phyloP scores from a whole-genome alignment of 2,329 filamentous ascomycete species.

The Colletotrichum simmondsii region DNA sequence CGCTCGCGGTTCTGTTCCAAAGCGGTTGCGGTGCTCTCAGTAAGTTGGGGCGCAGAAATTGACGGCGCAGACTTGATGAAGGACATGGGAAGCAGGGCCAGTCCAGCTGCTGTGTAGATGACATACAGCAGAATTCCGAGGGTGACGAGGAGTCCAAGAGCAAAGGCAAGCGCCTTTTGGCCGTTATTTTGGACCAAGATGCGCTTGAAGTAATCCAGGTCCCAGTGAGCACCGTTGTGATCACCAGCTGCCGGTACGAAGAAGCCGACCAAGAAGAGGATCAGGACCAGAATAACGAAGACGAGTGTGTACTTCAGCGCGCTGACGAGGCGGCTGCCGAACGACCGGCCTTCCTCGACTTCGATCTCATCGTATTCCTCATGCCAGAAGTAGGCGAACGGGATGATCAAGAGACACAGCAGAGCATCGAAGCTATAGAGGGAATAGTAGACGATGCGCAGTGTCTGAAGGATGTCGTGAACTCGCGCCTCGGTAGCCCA shows the following conservation, averaged over 20 bases:
- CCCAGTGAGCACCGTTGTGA: conserved; percentile 73
- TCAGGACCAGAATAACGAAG: conserved; percentile 82
- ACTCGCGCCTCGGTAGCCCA: conserved; percentile 91
- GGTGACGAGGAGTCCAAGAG: conserved; percentile 86
- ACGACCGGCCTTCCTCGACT: conserved; percentile 79
- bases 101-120: conserved; percentile 87
- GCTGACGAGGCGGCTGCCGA: conserved; percentile 79
- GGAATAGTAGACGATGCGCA: conserved; percentile 91
- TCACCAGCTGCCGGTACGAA: conserved; percentile 86
- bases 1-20: conserved; percentile 90
- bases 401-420: conserved; percentile 88
- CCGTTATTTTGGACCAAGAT: conserved; percentile 88
- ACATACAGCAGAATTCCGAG: conserved; percentile 88
- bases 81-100: conserved; percentile 88
- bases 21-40: conserved; percentile 80
- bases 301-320: conserved; percentile 91
- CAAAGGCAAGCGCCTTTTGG: conserved; percentile 92
- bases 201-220: conserved; percentile 92
- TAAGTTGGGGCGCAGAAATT: conserved; percentile 83
- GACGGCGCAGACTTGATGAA: conserved; percentile 93
- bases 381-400: conserved; percentile 98
- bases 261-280: conserved; percentile 92
- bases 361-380: conserved; percentile 97
- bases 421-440: conserved; percentile 93
- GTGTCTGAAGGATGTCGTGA: conserved; percentile 79